Evolutionary conservation across 2,329 filamentous ascomycete species (phyloP), one percentile per base, ranked within the genome.

Genomic region (Lasiodiplodia hormozganensis): DNA sequence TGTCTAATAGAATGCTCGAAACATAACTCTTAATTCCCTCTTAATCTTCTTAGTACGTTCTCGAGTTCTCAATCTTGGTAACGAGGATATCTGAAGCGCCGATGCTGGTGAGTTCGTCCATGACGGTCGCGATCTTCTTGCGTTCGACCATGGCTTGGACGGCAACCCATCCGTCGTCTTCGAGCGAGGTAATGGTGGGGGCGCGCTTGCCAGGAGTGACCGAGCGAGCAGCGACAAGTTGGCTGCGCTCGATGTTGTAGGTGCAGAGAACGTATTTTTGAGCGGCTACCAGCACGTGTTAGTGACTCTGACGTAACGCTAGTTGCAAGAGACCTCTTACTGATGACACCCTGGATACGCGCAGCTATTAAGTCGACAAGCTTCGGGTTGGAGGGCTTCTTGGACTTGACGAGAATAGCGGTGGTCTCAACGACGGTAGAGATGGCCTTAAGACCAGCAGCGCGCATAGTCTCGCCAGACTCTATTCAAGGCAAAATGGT

Each of bases 401-500:
- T 93, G 52, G 94, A 97, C 84, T 95, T 95, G 85, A 99, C 94
- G 69, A 99, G 87, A 58, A 97, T 91, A 38, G 96, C 94, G 21
- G 91, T 92, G 67, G 92, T 94, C 68, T 93, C 90, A 64, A 97
- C 87, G 31, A 99, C 94, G 2, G 96, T 99, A 74, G 96, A 94
- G 74, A 98, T 97, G 68, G 95, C 91, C 82, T 94, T 94, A 62
- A 99, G 87, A 28, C 96, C 96, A 53, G 95, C 95, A 23, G 95
- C 96, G 76, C 92, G 92, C 96, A 99, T 99, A 0, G 96, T 99
- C 82, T 98, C 95, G 68, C 96, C 96, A 23, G 96, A 98, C 85
- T 99, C 95, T 96, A 73, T 23, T 11, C 12, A 31, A 14, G n/a
- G n/a, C 47, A 16, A 36, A 21, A 4, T 21, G 2, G 57, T 70